Base-by-base conservation (phyloP, 1,139 yeast genomes). In the Saccharomycopsis hybrid region DNA sequence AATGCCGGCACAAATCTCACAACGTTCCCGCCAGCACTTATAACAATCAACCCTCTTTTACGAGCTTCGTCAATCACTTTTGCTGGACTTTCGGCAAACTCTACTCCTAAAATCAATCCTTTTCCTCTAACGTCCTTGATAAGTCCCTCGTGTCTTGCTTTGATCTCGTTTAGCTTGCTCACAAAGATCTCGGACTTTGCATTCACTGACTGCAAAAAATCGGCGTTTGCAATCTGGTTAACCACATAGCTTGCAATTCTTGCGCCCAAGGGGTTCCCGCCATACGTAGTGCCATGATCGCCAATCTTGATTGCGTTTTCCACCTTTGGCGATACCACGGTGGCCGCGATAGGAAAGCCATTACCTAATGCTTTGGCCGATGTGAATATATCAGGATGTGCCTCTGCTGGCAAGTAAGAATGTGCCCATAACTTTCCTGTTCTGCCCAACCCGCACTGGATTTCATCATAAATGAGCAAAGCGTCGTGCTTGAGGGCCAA, bases 321-420 rank as follows among this genome's bases (percentile, higher is more conserved):
- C 33, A 92, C 85, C 53, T 78, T 74, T 57, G 87, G 94, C 48
- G 86, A 79, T 50, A 92, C 80, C 77, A 92, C 76, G 3, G 95
- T 86, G 5, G 97, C 98, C 47, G 95, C 96, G 59, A 92, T 85
- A 38, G 98, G 98, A 73, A 81, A 88, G n/a, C 98, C 98, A 62
- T 92, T 92, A 54, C 98, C 98, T 43, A 92, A 73, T 1, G 97
- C 97, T 66, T 92, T 92, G 47, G 98, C 98, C 75, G 84, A 78
- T 31, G 98, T 90, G 51, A 92, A 66, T 55, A 92, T 86, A 66
- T 92, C 98, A 2, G 98, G 98, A 62, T 88, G 95, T 0, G 92
- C 95, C 54, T 79, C 85, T 44, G 71, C 65, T 42, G 90, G 87
- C 48, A 84, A 70, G 57, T 76, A 70, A 37, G 82, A 72, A 63